Conservation (phyloP, 1,284 basidiomycete genomes). For the Fistulinella cinereoalba region DNA sequence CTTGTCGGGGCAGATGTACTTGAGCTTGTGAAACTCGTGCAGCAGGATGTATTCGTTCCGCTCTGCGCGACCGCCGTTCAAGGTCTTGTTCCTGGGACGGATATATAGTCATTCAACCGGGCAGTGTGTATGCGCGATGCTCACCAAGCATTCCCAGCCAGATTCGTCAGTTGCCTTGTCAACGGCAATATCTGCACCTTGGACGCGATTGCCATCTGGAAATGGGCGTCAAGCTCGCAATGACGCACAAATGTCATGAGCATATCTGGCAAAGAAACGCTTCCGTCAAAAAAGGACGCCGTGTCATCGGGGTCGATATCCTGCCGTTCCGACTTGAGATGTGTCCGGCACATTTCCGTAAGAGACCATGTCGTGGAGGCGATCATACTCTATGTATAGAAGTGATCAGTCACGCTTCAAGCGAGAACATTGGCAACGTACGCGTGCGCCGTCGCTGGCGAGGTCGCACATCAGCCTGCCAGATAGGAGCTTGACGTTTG, state of each 20-base stretch:
- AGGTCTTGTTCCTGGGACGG: slow-evolving; percentile 79
- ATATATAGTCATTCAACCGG: neutral
- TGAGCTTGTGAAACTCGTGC: slow-evolving; percentile 95
- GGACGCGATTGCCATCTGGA: slow-evolving; percentile 91
- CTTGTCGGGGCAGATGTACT: slow-evolving; percentile 98
- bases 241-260: slow-evolving; percentile 89
- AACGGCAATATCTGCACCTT: slow-evolving; percentile 89
- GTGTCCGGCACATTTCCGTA: slow-evolving; percentile 93
- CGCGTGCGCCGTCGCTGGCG: slow-evolving; percentile 92
- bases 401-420: neutral
- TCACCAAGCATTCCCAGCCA: slow-evolving; percentile 98
- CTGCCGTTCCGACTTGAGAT: slow-evolving; percentile 82
- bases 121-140: slow-evolving; percentile 17
- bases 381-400: slow-evolving; percentile 75
- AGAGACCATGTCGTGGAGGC: slow-evolving; percentile 96
- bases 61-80: slow-evolving; percentile 95
- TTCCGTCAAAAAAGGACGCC: slow-evolving; percentile 86
- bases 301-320: slow-evolving; percentile 98
- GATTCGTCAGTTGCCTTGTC: slow-evolving; percentile 91
- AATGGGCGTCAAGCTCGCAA: slow-evolving; percentile 92
- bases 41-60: slow-evolving; percentile 99
- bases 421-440: slow-evolving; percentile 31
- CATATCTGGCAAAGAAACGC: slow-evolving; percentile 72
- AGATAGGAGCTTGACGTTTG: slow-evolving; percentile 80
- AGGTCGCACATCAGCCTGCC: slow-evolving; percentile 92